Evolutionary conservation across 2,329 filamentous ascomycete species (phyloP).

Genomic region (Colletotrichum tropicale): DNA sequence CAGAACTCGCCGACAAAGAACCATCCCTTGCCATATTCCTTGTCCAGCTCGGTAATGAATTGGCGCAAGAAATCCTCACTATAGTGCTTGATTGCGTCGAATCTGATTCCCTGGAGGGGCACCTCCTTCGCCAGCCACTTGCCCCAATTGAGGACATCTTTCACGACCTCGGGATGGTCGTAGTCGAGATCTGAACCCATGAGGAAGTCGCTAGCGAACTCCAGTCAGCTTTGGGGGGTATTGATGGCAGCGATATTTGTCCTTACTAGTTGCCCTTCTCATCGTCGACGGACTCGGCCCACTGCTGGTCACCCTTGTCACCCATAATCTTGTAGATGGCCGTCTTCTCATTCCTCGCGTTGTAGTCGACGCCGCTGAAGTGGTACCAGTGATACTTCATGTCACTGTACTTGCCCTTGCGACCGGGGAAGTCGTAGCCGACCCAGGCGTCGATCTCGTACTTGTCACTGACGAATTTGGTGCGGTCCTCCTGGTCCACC

Average conservation of each 20-base stretch:
- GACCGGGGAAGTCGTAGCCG: slow-evolving; percentile 70
- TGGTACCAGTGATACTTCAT: slow-evolving; percentile 74
- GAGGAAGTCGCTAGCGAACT: slow-evolving; percentile 67
- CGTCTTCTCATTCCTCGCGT: slow-evolving; percentile 61
- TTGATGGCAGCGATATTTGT: slow-evolving; percentile 35
- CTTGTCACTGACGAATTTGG: slow-evolving; percentile 57
- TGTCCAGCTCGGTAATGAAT: slow-evolving; percentile 65
- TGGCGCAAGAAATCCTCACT: slow-evolving; percentile 68
- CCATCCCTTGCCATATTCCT: slow-evolving; percentile 40
- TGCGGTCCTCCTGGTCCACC: slow-evolving; percentile 66
- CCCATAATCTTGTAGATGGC: slow-evolving; percentile 72
- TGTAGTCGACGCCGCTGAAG: slow-evolving; percentile 73
- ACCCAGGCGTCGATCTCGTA: slow-evolving; percentile 75
- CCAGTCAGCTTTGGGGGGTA: slow-evolving; percentile 47
- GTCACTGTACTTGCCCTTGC: slow-evolving; percentile 64
- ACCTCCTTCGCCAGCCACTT: slow-evolving; percentile 68
- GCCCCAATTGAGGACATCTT: slow-evolving; percentile 71
- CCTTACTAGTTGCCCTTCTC: slow-evolving; percentile 67
- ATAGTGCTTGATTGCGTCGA: slow-evolving; percentile 78
- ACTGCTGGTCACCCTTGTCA: slow-evolving; percentile 59
- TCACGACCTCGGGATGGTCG: slow-evolving; percentile 63
- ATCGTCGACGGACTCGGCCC: slow-evolving; percentile 62
- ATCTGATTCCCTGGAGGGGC: slow-evolving; percentile 67
- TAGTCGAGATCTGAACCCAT: slow-evolving; percentile 78
- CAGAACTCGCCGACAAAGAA: slow-evolving; percentile 44